Conservation (phyloP, 148 eudicot genomes). For the Nyssa sinensis region DNA sequence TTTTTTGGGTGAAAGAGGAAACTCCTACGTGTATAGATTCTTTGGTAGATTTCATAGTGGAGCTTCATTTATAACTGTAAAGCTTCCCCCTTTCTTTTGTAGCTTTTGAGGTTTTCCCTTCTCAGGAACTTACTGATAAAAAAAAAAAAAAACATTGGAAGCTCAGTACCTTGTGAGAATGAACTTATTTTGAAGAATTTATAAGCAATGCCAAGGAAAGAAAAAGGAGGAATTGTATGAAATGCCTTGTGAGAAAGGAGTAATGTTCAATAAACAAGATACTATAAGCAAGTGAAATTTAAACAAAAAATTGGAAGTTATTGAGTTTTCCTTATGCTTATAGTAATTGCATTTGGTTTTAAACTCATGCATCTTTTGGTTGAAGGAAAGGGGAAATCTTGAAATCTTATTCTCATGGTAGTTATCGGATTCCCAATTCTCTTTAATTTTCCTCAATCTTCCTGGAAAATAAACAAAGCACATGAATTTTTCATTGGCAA, state of each 20-base stretch:
- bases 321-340: too few species aligned
- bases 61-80: too few species aligned
- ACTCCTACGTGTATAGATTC: too few species aligned
- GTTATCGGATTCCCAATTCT: not conserved
- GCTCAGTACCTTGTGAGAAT: not conserved
- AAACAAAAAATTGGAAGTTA: not conserved
- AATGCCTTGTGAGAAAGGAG: not conserved
- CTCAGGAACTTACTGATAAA: too few species aligned
- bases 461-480: too few species aligned
- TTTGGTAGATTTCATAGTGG: too few species aligned
- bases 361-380: not conserved
- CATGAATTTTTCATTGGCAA: not conserved
- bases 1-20: too few species aligned
- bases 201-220: not conserved
- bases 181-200: not conserved
- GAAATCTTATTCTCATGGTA: not conserved
- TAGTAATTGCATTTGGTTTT: too few species aligned
- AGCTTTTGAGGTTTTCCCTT: too few species aligned
- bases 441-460: not conserved
- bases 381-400: not conserved
- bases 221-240: not conserved
- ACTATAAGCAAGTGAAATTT: not conserved
- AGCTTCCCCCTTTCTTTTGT: too few species aligned
- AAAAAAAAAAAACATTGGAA: too few species aligned
- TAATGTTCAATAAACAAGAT: not conserved